phyloP scores from a whole-genome alignment of 345 rosid species.

The Salix purpurea region DNA sequence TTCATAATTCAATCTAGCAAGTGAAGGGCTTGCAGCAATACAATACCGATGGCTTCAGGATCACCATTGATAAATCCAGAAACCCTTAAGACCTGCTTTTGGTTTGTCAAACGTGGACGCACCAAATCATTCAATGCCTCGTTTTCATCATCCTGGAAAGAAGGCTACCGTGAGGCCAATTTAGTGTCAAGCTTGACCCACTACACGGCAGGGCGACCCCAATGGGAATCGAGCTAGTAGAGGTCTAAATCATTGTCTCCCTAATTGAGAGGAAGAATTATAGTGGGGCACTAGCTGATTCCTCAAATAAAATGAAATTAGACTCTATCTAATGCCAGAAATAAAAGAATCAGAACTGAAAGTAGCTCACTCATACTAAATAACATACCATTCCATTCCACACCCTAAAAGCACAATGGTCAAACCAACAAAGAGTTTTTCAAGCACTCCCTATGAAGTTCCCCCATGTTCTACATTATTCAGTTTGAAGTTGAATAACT shows the following conservation, averaged over 20 bases:
- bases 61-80: too few species aligned
- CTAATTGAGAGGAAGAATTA: neutral
- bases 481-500: constrained; percentile 5
- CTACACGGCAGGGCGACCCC: too few species aligned
- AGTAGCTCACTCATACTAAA: constrained; percentile 40
- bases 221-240: neutral
- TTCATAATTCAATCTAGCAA: too few species aligned
- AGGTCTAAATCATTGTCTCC: neutral
- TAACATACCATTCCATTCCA: constrained; percentile 41
- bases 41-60: too few species aligned
- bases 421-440: constrained; percentile 24
- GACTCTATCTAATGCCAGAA: constrained; percentile 40
- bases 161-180: neutral
- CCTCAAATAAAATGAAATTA: constrained; percentile 28
- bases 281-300: neutral
- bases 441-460: constrained; percentile 25
- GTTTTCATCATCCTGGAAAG: too few species aligned
- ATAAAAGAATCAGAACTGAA: constrained; percentile 22
- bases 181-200: neutral
- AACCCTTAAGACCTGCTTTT: too few species aligned
- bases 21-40: too few species aligned
- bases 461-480: constrained; percentile 7
- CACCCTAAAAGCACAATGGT: constrained; percentile 29
- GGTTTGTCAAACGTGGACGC: too few species aligned
- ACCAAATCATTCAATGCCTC: too few species aligned